phyloP scores from a whole-genome alignment of 805 yeast genomes.

The Candida xiaguanensis region DNA sequence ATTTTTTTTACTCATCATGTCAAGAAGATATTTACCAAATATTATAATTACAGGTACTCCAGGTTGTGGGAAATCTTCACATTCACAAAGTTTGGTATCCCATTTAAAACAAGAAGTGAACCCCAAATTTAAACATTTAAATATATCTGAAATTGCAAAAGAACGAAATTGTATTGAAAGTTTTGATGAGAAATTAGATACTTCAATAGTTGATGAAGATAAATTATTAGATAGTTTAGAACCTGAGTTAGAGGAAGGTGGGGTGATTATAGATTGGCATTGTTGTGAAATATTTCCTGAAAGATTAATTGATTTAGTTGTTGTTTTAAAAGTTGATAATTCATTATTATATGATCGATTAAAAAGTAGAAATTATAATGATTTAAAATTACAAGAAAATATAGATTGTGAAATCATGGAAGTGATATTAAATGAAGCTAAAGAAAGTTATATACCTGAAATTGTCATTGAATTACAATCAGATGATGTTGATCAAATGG shows the following conservation, averaged over 20 bases:
- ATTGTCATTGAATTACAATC: constrained; percentile 79
- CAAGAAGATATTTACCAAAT: constrained; percentile 53
- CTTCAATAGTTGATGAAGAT: constrained; percentile 91
- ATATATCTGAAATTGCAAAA: constrained; percentile 80
- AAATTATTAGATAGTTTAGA: constrained; percentile 78
- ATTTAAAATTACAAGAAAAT: constrained; percentile 82
- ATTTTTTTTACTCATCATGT: constrained; percentile 15
- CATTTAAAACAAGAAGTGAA: constrained; percentile 35
- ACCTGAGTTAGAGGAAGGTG: constrained; percentile 78
- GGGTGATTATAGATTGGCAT: constrained; percentile 93
- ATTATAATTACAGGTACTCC: constrained; percentile 95
- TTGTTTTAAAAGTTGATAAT: constrained; percentile 80
- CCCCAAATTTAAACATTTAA: constrained; percentile 46
- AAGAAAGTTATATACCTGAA: constrained; percentile 72
- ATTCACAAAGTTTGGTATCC: constrained; percentile 55
- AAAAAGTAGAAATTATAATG: constrained; percentile 70
- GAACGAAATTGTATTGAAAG: constrained; percentile 75
- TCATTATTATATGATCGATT: constrained; percentile 70
- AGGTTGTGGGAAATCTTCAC: constrained; percentile 83
- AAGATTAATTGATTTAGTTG: constrained; percentile 84
- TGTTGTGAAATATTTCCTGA: constrained; percentile 95
- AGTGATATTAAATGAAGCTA: constrained; percentile 80
- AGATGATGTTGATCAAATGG: constrained; percentile 71
- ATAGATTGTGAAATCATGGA: constrained; percentile 97
- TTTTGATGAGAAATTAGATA: constrained; percentile 79